Evolutionary conservation across 495 filamentous ascomycete species (phyloP), one percentile per base, ranked within the genome.

Genomic region (Talaromyces trachyspermus): DNA sequence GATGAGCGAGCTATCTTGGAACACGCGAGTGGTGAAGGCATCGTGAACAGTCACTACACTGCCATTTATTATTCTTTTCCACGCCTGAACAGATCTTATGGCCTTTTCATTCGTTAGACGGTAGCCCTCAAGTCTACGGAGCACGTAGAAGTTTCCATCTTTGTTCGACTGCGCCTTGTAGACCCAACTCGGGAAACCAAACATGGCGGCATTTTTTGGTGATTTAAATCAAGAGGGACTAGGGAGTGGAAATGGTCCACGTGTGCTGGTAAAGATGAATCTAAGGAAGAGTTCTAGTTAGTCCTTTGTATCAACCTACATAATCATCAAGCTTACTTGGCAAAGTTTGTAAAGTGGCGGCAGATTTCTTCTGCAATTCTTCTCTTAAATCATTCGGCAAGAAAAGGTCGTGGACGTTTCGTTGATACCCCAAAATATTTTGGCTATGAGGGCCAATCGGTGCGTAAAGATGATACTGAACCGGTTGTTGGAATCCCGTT

Each of bases 111-210:
- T 95, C 7, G 85, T 94, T 53, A 95, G 69, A 24, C 88, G 85
- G 53, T 79, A 89, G 11, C 80, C 84, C 79, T 95, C 89, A 30
- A 98, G 75, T 53, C 92, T 73, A 51, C 92, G 78, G 30, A 98
- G 71, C 43, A 81, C 84, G 63, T 95, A 97, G 9, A 79, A 79
- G 46, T 83, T 81, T 2, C 89, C 94, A 66, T 90, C 89, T 54
- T 86, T 87, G 54, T 76, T 83, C 2, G 86, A 94, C 46, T 83
- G 80, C n/a, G 90, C 92, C 64, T 97, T 97, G 68, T 95, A 98
- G 0, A 95, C 77, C 86, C 89, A 96, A 59, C 83, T 95, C 4
- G 80, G 78, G 60, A 86, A 94, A 8, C 88, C 88, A 66, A 95
- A 95, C 4, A 80, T 76, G 2, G 80, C 67, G 1, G 81, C 69